phyloP scores from a whole-genome alignment of 768 basidiomycete genomes.

The Boletus speciosus region DNA sequence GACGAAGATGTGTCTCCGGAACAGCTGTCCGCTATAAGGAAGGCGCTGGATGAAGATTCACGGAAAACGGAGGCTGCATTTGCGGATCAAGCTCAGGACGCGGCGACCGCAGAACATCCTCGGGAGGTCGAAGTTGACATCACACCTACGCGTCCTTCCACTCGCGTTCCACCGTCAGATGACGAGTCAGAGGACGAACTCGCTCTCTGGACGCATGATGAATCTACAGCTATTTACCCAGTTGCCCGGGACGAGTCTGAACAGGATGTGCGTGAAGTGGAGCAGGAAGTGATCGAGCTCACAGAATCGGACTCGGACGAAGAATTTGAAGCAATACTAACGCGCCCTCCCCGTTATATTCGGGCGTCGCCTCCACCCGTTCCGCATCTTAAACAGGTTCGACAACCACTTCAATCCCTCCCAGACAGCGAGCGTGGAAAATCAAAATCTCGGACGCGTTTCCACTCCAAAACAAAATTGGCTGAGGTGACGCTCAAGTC shows the following conservation, averaged over 20 bases:
- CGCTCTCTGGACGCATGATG: constrained; percentile 39
- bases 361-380: constrained; percentile 6
- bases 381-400: not conserved
- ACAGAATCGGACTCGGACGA: constrained; percentile 27
- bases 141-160: constrained; percentile 17
- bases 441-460: constrained; percentile 8
- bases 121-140: constrained; percentile 6
- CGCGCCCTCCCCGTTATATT: constrained; percentile 19
- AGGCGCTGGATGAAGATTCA: constrained; percentile 13
- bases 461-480: constrained; percentile 1
- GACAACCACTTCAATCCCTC: constrained; percentile 12
- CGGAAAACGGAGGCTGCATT: constrained; percentile 9
- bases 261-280: constrained; percentile 11
- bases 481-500: not conserved
- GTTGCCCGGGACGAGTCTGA: constrained; percentile 19
- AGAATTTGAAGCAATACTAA: constrained; percentile 29
- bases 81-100: constrained; percentile 5
- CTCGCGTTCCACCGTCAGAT: constrained; percentile 12
- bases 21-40: constrained; percentile 11
- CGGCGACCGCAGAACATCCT: not conserved
- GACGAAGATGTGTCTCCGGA: constrained; percentile 25
- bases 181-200: constrained; percentile 50
- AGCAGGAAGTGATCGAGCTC: constrained; percentile 24
- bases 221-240: constrained; percentile 38
- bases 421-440: constrained; percentile 15